A percentile compares a stretch with the other conserved stretches of the same genome.
phyloP scores from a whole-genome alignment of 306 rosid species.

The Hippophae tibetana region DNA sequence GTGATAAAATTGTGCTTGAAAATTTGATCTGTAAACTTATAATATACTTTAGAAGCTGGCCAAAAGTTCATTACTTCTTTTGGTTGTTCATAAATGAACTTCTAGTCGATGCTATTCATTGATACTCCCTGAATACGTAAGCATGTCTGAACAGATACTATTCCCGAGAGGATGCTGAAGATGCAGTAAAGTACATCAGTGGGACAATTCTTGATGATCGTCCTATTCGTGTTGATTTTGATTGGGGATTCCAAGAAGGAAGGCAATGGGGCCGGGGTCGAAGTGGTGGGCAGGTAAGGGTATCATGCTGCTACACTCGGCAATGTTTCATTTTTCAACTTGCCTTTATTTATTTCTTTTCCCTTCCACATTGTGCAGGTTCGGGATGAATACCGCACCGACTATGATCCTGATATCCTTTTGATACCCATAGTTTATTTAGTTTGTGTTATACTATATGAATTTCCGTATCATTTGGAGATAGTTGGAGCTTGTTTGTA shows the following conservation, averaged over 20 bases:
- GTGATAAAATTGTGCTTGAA: background rate
- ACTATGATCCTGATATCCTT: conserved; percentile 99
- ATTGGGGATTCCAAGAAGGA: conserved; percentile 98
- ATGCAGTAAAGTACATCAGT: conserved; percentile 87
- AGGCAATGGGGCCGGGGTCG: conserved; percentile 99
- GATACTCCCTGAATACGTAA: background rate
- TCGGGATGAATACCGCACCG: conserved; percentile 95
- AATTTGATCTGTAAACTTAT: conserved; percentile 1
- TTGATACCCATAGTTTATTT: conserved; percentile 5
- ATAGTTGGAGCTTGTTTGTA: background rate
- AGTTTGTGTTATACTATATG: background rate
- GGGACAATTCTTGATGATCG: conserved; percentile 98
- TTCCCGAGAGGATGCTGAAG: conserved; percentile 93
- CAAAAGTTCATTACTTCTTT: background rate
- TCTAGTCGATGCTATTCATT: conserved; percentile 7
- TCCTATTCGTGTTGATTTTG: conserved; percentile 98
- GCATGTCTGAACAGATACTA: conserved; percentile 42
- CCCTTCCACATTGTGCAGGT: conserved; percentile 43
- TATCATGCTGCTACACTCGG: conserved; percentile 3
- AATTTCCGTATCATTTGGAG: background rate
- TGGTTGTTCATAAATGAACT: background rate
- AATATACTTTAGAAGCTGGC: background rate
- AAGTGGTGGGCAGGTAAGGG: conserved; percentile 91
- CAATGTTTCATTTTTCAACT: conserved; percentile 3
- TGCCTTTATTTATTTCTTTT: conserved; percentile 15